Percentiles rank a stretch among this genome's conserved stretches.
Conservation (phyloP, 1,139 yeast genomes). For the Lipomyces yarrowii region DNA sequence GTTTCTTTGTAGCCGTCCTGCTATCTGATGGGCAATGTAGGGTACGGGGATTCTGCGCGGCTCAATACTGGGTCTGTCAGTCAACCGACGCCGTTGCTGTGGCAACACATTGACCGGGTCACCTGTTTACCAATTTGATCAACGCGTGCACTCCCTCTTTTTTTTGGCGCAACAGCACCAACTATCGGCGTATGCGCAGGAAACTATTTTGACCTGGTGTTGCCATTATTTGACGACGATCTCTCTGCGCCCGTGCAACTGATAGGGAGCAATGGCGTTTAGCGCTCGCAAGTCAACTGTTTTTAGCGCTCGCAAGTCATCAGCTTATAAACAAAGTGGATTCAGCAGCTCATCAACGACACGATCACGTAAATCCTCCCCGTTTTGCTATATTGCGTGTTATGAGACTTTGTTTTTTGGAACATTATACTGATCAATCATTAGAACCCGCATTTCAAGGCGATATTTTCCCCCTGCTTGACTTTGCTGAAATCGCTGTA, state of each 20-base stretch:
- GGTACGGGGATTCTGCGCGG: no score
- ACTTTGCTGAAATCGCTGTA: constrained; percentile 60
- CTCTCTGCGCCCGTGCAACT: not conserved
- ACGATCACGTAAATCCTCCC: constrained; percentile 23
- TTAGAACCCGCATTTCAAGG: constrained; percentile 31
- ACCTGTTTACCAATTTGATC: no score
- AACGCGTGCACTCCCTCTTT: no score
- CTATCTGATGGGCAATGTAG: no score
- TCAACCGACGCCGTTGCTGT: no score
- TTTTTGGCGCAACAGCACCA: not conserved
- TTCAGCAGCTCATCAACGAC: constrained; percentile 20
- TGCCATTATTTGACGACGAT: not conserved
- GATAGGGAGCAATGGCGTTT: constrained; percentile 13
- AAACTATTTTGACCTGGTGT: not conserved
- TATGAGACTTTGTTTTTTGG: not conserved
- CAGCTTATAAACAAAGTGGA: constrained; percentile 22
- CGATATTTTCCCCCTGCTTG: constrained; percentile 65
- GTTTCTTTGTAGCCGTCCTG: no score
- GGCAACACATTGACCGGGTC: no score
- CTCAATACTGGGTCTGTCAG: no score
- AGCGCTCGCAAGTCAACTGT: constrained; percentile 30
- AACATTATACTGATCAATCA: not conserved
- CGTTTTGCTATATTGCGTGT: not conserved
- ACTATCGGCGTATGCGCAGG: not conserved
- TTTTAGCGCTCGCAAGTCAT: constrained; percentile 30